Evolutionary conservation across 768 basidiomycete genomes (phyloP).

Genomic region (Erythrobasidium yunnanense): DNA sequence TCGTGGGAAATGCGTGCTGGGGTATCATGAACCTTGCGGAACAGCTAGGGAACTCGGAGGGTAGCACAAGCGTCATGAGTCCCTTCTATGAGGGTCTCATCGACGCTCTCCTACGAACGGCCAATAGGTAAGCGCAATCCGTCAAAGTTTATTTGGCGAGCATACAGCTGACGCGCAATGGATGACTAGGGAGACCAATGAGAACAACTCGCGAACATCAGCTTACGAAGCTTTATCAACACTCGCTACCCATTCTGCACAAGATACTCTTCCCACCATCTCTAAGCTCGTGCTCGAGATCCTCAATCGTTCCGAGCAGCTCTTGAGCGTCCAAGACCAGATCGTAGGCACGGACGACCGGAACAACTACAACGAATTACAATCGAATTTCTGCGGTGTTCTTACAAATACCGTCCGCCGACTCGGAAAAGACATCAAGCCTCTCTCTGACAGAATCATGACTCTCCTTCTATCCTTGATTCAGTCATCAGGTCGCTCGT

Average conservation of each 20-base stretch:
- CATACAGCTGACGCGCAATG: not conserved
- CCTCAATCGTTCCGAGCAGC: conserved; percentile 78
- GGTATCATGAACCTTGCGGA: conserved; percentile 89
- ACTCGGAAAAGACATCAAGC: conserved; percentile 67
- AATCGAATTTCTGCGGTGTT: conserved; percentile 86
- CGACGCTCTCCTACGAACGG: conserved; percentile 67
- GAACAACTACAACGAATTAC: conserved; percentile 97
- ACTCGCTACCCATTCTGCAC: conserved; percentile 66
- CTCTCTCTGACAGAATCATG: conserved; percentile 90
- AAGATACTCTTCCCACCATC: conserved; percentile 67
- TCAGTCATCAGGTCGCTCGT: conserved; percentile 75
- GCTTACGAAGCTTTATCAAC: conserved; percentile 92
- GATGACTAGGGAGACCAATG: conserved; percentile 68
- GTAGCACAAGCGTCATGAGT: conserved; percentile 60
- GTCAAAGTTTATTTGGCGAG: not conserved
- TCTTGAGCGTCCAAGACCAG: conserved; percentile 79
- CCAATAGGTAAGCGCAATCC: conserved; percentile 69
- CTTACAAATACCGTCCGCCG: conserved; percentile 77
- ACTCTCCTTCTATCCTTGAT: conserved; percentile 75
- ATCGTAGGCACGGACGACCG: conserved; percentile 89
- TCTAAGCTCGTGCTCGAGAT: conserved; percentile 70
- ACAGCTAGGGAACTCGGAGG: conserved; percentile 63
- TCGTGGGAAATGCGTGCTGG: conserved; percentile 90
- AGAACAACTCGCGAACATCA: conserved; percentile 82
- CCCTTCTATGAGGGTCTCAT: conserved; percentile 82